Evolutionary conservation across 768 basidiomycete genomes (phyloP), one percentile per base, ranked within the genome.

Genomic region (Chlorophyllum brunneum): DNA sequence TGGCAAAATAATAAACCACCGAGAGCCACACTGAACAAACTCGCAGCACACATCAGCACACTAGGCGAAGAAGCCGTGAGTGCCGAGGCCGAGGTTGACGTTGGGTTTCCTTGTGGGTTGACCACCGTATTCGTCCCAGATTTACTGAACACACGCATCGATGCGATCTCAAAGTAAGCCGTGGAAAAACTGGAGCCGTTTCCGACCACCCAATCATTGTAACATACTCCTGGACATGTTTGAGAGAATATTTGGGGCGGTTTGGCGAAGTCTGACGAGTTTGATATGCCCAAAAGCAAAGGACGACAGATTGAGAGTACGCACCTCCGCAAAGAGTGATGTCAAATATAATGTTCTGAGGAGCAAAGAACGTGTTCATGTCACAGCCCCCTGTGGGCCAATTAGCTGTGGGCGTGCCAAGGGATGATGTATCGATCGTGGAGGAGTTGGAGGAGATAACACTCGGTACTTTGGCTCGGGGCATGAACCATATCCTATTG

Each of bases 161-260:
- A 81, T 11, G 76, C 73, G 48, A 92, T 75, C 62, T 91, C 88
- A 58, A 89, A 92, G 69, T 83, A 86, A 0, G 85, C 85, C 27
- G 71, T 74, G 62, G 79, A 73, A 65, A 83, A 89, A 58, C 75
- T 77, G 15, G 80, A 75, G 2, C 80, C 76, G 51, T 79, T 63
- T 6, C 84, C 83, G 51, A 86, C 68, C 36, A 89, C 86, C 52
- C 80, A 86, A 68, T 86, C 79, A 9, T 76, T 71, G 67, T 91
- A 89, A 66, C 88, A 86, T 1, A 69, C 67, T n/a, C 83, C 83
- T 4, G 72, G 61, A 68, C 85, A 88, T 0, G 86, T 87, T 57
- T 80, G 64, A 3, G 71, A 64, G 66, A 88, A 84, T 36, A 81
- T 70, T 33, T 67, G 53, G 0, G 80, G 43, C 15, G 70, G 63